Percentiles rank a stretch among this genome's conserved stretches.
Evolutionary conservation across 2,329 filamentous ascomycete genomes (phyloP).

Genomic region (Harringtonia lauricola): DNA sequence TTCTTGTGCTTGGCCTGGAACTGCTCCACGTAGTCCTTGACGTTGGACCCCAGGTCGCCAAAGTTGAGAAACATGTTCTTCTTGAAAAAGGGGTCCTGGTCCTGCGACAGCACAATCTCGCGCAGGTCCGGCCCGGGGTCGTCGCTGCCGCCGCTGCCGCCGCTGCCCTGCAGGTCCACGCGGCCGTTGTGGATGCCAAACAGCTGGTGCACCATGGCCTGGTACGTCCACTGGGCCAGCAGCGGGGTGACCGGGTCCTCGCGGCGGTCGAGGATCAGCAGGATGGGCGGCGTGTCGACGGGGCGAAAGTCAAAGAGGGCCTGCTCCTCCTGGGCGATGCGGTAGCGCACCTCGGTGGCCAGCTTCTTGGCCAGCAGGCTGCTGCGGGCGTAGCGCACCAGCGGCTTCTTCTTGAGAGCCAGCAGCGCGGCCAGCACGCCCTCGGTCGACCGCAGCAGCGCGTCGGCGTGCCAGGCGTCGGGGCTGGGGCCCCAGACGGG

Average conservation of each 20-base stretch:
- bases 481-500: constrained; percentile 70
- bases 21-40: constrained; percentile 97
- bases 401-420: constrained; percentile 89
- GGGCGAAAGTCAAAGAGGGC: constrained; percentile 94
- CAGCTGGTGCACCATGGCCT: constrained; percentile 98
- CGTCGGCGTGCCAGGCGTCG: constrained; percentile 84
- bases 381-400: constrained; percentile 88
- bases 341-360: constrained; percentile 82
- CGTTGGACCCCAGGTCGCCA: constrained; percentile 86
- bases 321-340: constrained; percentile 90
- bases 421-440: constrained; percentile 75
- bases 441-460: constrained; percentile 76
- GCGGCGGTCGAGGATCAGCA: constrained; percentile 80
- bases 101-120: constrained; percentile 90
- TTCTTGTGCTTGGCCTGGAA: constrained; percentile 98
- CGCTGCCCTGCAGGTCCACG: constrained; percentile 71
- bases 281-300: constrained; percentile 85
- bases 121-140: constrained; percentile 79
- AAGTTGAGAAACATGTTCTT: constrained; percentile 99
- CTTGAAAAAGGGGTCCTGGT: constrained; percentile 96
- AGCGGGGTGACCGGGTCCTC: constrained; percentile 93
- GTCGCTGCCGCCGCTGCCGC: constrained; percentile 45
- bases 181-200: constrained; percentile 92
- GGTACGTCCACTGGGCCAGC: constrained; percentile 96
- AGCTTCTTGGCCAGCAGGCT: constrained; percentile 86